phyloP scores from a whole-genome alignment of 164 flowering plant species.

The Vitis cinerea region DNA sequence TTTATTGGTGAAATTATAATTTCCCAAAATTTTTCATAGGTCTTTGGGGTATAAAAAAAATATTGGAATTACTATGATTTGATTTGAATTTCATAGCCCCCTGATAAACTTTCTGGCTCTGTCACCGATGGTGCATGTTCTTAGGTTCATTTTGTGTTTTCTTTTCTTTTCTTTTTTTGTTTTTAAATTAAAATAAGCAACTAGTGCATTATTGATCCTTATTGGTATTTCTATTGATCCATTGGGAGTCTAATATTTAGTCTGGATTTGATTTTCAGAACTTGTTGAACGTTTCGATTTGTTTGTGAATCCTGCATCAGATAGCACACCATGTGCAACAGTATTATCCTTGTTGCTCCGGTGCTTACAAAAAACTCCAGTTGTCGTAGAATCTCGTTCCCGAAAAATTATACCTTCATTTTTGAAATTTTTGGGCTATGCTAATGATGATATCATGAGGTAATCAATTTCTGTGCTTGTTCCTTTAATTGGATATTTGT shows the following conservation, averaged over 20 bases:
- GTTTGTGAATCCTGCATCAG: constrained; percentile 38
- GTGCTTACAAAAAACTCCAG: constrained; percentile 62
- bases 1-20: too few species aligned
- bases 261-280: constrained; percentile 35
- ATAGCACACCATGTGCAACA: constrained; percentile 54
- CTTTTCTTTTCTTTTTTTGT: too few species aligned
- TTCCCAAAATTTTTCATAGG: too few species aligned
- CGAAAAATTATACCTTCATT: constrained; percentile 64
- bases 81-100: too few species aligned
- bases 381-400: constrained; percentile 58
- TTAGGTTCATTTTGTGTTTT: too few species aligned
- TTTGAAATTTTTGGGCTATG: constrained; percentile 76
- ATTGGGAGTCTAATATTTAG: background rate
- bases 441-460: constrained; percentile 41
- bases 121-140: too few species aligned
- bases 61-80: too few species aligned
- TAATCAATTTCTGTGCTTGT: constrained; percentile 15
- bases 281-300: constrained; percentile 43
- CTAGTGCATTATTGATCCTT: too few species aligned
- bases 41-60: too few species aligned
- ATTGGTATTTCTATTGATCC: too few species aligned
- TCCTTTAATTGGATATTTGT: background rate
- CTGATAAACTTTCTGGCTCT: too few species aligned
- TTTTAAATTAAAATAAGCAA: too few species aligned
- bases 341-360: constrained; percentile 69